Base-by-base conservation (phyloP, 495 filamentous ascomycete genomes). In the Aspergillus mulundensis region DNA sequence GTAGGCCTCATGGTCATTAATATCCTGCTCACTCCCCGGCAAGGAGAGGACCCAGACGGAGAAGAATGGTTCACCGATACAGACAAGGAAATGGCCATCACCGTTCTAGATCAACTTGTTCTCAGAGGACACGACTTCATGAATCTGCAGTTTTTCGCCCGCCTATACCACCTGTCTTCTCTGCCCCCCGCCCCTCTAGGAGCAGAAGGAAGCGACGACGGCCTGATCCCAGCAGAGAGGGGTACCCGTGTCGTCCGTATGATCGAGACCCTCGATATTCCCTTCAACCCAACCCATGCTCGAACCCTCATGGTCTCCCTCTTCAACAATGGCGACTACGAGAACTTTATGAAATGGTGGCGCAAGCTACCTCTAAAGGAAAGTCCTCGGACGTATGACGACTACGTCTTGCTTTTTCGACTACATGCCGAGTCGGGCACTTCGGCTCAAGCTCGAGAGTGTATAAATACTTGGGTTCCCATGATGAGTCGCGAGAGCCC, bases 301-400 rank as follows among this genome's bases (percentile, higher is more conserved):
- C 70, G 81, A 20, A 63, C 75, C 24, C 69, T 74, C 34, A 76
- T 87, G 74, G 30, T 76, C 73, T 61, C 69, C 64, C 19, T 61
- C 50, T 62, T 72, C 28, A 63, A 52, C 15, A 67, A 64, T 56
- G 61, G 67, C 2, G 63, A 81, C 49, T 87, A 82, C 75, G 63
- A 74, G 12, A 67, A 66, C 4, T 83, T 90, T 57, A 87, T 82
- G 85, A 73, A 79, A 10, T 59, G 77, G 34, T 91, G 85, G 83
- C 75, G 77, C 49, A 73, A 77, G 44, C 68, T 83, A 21, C 71
- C 85, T 41, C 71, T 77, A 34, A 70, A 76, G 48, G 65, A 74
- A 6, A 61, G 69, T 19, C 65, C 74, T 5, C 81, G 87, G 32
- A 82, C 80, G 2, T 66, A 65, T 21, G 67, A 62, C 7, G 70